phyloP scores from a whole-genome alignment of 2,329 filamentous ascomycete genomes.

The Penicillium sp. region DNA sequence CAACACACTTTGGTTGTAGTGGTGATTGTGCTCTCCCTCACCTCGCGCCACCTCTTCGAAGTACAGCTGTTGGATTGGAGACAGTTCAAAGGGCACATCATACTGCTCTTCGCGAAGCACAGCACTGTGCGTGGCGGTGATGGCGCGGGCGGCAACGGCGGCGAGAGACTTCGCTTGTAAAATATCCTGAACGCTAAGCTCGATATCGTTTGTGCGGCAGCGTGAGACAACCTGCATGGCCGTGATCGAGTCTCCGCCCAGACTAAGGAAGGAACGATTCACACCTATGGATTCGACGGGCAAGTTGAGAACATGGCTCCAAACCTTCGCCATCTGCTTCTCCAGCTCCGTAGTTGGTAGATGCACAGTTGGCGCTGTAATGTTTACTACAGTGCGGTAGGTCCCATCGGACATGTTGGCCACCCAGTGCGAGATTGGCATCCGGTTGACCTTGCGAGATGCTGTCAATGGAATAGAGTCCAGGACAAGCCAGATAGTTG shows the following conservation, averaged over 20 bases:
- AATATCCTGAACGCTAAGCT: slow-evolving; percentile 18
- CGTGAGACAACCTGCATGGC: background rate
- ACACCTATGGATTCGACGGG: background rate
- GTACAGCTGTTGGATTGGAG: slow-evolving; percentile 3
- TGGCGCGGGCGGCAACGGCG: background rate
- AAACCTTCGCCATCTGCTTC: background rate
- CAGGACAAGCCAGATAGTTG: background rate
- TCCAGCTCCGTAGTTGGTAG: background rate
- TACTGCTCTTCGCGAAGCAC: background rate
- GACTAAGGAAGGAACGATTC: background rate
- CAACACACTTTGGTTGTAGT: slow-evolving; percentile 4
- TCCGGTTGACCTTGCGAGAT: background rate
- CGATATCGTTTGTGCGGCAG: slow-evolving; percentile 15
- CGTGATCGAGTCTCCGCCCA: no score
- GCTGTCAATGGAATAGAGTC: background rate
- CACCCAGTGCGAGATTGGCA: slow-evolving; percentile 6
- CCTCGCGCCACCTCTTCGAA: background rate
- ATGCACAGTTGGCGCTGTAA: background rate
- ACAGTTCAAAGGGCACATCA: background rate
- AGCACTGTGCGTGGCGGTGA: background rate
- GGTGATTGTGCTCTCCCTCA: background rate
- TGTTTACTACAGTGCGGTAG: slow-evolving; percentile 1
- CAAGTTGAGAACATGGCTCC: slow-evolving; percentile 6
- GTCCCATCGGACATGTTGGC: background rate
- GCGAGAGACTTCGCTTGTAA: slow-evolving; percentile 6